Conservation (phyloP, 169 alveolate genomes). For the Cryptosporidium xiaoi region DNA sequence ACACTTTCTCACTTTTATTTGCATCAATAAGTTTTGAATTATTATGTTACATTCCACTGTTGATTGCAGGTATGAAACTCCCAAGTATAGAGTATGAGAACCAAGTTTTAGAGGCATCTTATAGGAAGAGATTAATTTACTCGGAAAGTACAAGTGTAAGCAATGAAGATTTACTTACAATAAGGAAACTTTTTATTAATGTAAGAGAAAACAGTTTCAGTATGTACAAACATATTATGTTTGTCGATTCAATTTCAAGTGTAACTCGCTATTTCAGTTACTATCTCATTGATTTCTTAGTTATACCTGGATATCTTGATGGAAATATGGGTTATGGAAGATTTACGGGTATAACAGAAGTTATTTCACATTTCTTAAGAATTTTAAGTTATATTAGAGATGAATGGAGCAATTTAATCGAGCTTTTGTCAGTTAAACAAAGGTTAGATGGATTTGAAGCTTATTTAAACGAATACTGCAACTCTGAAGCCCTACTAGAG, state of each 20-base stretch:
- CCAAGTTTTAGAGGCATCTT: conserved; percentile 72
- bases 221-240: conserved; percentile 69
- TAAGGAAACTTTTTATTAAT: conserved; percentile 26
- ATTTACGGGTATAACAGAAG: conserved; percentile 45
- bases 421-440: conserved; percentile 36
- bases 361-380: conserved; percentile 45
- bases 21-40: conserved; percentile 49
- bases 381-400: conserved; percentile 52
- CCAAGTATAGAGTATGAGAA: conserved; percentile 65
- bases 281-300: conserved; percentile 26
- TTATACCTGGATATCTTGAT: conserved; percentile 41
- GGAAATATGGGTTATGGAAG: conserved; percentile 57
- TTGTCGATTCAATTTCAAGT: conserved; percentile 54
- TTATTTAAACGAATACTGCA: conserved; percentile 4
- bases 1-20: conserved; percentile 43
- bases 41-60: conserved; percentile 40
- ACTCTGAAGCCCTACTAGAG: conserved; percentile 1
- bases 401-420: conserved; percentile 69
- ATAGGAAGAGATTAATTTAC: conserved; percentile 44
- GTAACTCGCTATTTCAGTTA: conserved; percentile 31
- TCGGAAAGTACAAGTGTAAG: conserved; percentile 1
- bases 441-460: conserved; percentile 62
- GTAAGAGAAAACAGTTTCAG: conserved; percentile 42
- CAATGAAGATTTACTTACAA: conserved; percentile 34
- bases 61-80: conserved; percentile 51